Evolutionary conservation across 805 yeast genomes (phyloP), one percentile per base, ranked within the genome.

Genomic region (Komagataella pastoris): DNA sequence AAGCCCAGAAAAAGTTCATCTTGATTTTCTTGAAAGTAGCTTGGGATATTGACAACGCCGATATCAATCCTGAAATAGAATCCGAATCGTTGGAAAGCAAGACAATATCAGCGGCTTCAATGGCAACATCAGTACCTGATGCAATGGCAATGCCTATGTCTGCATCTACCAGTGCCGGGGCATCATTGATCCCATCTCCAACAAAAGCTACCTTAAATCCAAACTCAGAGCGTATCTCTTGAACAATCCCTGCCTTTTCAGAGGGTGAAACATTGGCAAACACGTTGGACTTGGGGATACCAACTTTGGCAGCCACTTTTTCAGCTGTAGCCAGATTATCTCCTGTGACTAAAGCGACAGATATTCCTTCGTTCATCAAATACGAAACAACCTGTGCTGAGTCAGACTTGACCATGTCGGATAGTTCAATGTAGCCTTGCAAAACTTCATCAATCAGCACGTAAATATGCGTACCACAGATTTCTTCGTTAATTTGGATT

Each of bases 171-270:
- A 93, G 74, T 0, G 98, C 98, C 0, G 99, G 97, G 0, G 98
- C 95, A 64, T 93, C 99, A 65, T 93, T 93, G 57, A 93, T 87
- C 54, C 99, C 99, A 67, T 93, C 99, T 44, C 99, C 99, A 19
- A 93, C 83, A 73, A 95, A 89, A 5, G 90, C 91, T 46, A 93
- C 83, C 17, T 72, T 69, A 8, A 67, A 59, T 1, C 70, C 71
- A 12, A 48, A 44, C 21, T 50, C 53, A 14, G 59, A 64, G 59
- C 83, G 86, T 52, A 88, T 68, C 49, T 74, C 71, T 46, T 68
- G 67, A 19, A 93, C 80, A 40, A 88, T 73, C 30, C 75, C 75
- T 52, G 87, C 81, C 66, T 93, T 93, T 51, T 83, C 85, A 14
- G 75, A 69, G 0, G 98, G 98, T 1, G 84, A 71, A 2, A 88